These are phyloP conservation scores for Spatholobus suberectus DNA, from an alignment of 306 rosid species.

Conservation along the genomic window DNA sequence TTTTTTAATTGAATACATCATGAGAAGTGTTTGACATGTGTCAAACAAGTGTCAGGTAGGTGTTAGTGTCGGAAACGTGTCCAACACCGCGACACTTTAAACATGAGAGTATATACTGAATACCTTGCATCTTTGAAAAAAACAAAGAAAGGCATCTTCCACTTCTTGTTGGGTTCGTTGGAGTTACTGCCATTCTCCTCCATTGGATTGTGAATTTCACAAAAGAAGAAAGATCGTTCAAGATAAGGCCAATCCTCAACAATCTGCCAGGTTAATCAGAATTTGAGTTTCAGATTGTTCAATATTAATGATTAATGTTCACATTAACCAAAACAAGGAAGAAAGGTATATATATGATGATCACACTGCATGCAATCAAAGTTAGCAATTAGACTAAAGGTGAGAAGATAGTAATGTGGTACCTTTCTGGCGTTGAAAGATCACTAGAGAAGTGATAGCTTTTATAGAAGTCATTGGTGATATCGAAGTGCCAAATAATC, in stretches of 20 bases:
- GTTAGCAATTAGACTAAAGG: neutral
- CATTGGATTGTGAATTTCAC: slow-evolving; percentile 35
- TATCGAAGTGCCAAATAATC: slow-evolving; percentile 10
- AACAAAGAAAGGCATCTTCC: slow-evolving; percentile 68
- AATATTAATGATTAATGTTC: neutral
- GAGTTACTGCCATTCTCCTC: slow-evolving; percentile 39
- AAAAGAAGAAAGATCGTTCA: neutral
- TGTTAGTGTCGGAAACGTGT: too few relatives aligned
- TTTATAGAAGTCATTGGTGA: slow-evolving; percentile 26
- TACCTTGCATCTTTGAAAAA: slow-evolving; percentile 87
- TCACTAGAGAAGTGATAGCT: neutral
- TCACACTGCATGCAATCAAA: neutral
- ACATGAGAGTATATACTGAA: neutral
- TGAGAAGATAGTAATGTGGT: slow-evolving; percentile 6
- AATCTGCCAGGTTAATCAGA: neutral
- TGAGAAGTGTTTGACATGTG: too few relatives aligned
- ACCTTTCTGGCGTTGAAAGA: slow-evolving; percentile 29
- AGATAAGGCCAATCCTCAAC: neutral
- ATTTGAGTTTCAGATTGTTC: neutral
- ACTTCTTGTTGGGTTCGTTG: slow-evolving; percentile 39
- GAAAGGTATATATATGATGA: neutral
- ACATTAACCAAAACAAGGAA: neutral
- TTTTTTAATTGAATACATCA: too few relatives aligned
- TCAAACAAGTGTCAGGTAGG: too few relatives aligned
- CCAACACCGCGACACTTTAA: too few relatives aligned